A percentile compares a stretch with the other conserved stretches of the same genome.
These are phyloP conservation scores for Gossypium mustelinum DNA, from an alignment of 345 rosid genomes.

Conservation along the genomic window DNA sequence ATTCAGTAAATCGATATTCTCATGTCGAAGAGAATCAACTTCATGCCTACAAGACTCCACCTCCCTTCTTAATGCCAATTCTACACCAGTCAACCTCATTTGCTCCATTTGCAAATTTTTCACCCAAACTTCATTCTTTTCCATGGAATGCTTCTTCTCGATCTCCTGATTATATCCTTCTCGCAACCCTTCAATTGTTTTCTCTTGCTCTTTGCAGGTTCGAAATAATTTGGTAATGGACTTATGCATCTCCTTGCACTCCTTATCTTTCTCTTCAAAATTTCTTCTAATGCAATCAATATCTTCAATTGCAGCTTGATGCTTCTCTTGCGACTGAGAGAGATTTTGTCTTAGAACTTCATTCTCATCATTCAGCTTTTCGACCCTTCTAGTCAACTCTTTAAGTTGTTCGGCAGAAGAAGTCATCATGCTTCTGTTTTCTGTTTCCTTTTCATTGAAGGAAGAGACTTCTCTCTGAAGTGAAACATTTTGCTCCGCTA, in stretches of 20 bases:
- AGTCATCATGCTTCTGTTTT: constrained; percentile 49
- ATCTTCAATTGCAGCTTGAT: constrained; percentile 46
- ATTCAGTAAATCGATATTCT: constrained; percentile 70
- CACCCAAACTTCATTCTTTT: constrained; percentile 42
- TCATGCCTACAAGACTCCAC: constrained; percentile 58
- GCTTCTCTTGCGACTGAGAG: constrained; percentile 54
- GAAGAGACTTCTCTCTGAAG: constrained; percentile 81
- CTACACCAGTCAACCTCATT: constrained; percentile 76
- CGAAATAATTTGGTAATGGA: constrained; percentile 60
- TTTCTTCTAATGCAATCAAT: constrained; percentile 49
- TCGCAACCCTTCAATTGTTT: constrained; percentile 75
- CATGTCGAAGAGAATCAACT: constrained; percentile 73
- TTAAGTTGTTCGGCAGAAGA: constrained; percentile 55
- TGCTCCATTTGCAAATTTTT: constrained; percentile 70
- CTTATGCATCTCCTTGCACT: constrained; percentile 85
- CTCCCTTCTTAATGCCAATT: constrained; percentile 74
- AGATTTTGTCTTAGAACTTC: constrained; percentile 42
- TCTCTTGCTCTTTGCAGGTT: constrained; percentile 80
- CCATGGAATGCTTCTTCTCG: constrained; percentile 41
- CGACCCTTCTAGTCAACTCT: constrained; percentile 50
- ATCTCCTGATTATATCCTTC: constrained; percentile 44
- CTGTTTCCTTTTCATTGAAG: constrained; percentile 63
- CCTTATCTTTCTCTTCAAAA: constrained; percentile 81
- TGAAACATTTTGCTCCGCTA: constrained; percentile 93
- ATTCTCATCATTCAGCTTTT: constrained; percentile 53